Evolutionary conservation across 768 basidiomycete genomes (phyloP), one percentile per base, ranked within the genome.

Genomic region (Plicaturopsis crispa): DNA sequence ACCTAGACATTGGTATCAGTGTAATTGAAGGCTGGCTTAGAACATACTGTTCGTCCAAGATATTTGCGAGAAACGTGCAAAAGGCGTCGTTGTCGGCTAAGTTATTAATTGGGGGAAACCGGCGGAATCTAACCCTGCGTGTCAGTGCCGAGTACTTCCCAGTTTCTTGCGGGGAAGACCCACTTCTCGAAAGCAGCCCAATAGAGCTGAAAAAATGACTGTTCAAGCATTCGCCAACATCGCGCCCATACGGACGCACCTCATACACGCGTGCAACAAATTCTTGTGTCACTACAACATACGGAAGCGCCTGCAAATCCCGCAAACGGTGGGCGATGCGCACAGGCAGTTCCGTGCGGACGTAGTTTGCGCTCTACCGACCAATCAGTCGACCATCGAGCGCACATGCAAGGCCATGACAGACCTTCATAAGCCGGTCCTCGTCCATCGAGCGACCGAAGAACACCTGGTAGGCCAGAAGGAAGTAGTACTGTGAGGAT

Each of bases 161-260:
- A 28, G 10, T 28, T 8, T 14, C 10, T 28, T 14, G 10, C 8
- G 8, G 26, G 35, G 16, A 7, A 16, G 10, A 45, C 60, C 22
- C 53, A 89, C 86, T 80, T 84, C 51, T 91, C 85, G 48, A 91
- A 91, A 5, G 87, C 86, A 38, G 73, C 71, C 82, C 84, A 88
- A 55, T 92, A 92, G 21, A 90, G 62, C 88, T 91, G 42, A 4
- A n/a, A 33, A 14, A 21, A 18, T 16, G 44, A 33, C 20, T 18
- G 36, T 42, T 38, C 43, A 10, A 28, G 28, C 7, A 16, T 21
- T 31, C 40, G 22, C 22, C 21, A 31, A 36, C 14, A 24, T 19
- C 4, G 36, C 35, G 18, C 17, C 31, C 23, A 13, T 17, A 14
- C 33, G 41, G 38, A 56, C 80, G 48, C 38, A 87, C 84, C 63